These are phyloP conservation scores for Ceratorhiza oryzae-sativae DNA, from an alignment of 1,284 basidiomycete genomes.

Conservation along the genomic window DNA sequence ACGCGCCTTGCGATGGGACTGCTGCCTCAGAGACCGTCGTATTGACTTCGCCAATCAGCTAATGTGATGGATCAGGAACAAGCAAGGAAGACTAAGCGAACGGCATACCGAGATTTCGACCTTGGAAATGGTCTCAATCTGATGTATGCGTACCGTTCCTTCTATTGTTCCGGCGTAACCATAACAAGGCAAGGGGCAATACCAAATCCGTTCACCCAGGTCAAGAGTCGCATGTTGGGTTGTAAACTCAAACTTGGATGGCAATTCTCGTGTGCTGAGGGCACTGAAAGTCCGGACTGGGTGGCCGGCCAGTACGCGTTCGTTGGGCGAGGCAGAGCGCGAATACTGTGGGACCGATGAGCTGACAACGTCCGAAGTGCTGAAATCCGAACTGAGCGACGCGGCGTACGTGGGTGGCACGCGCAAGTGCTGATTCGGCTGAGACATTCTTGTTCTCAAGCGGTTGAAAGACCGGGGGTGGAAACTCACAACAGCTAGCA, in stretches of 20 bases:
- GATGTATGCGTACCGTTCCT: conserved; percentile 20
- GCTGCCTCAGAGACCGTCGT: conserved; percentile 18
- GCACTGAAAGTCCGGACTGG: conserved; percentile 25
- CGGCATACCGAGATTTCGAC: conserved; percentile 15
- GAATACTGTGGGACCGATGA: conserved; percentile 28
- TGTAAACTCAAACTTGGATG: conserved; percentile 22
- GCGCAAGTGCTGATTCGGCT: conserved; percentile 16
- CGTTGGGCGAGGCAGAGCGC: conserved; percentile 26
- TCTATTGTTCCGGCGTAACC: conserved; percentile 25
- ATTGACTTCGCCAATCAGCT: conserved; percentile 21
- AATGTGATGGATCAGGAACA: background rate
- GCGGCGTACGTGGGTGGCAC: conserved; percentile 28
- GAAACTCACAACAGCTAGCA: background rate
- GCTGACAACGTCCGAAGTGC: conserved; percentile 15
- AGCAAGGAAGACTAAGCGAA: background rate
- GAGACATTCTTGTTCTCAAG: background rate
- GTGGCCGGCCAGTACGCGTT: conserved; percentile 25
- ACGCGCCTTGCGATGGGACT: conserved; percentile 30
- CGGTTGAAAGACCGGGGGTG: background rate
- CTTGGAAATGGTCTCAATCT: conserved; percentile 33
- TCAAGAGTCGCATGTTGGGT: conserved; percentile 22
- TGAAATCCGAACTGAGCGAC: conserved; percentile 34
- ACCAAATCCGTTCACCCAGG: conserved; percentile 30
- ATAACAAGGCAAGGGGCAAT: conserved; percentile 27
- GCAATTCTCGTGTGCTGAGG: conserved; percentile 25